Conservation (phyloP, 2,329 filamentous ascomycete species). For the Ceratocystis harringtonii region DNA sequence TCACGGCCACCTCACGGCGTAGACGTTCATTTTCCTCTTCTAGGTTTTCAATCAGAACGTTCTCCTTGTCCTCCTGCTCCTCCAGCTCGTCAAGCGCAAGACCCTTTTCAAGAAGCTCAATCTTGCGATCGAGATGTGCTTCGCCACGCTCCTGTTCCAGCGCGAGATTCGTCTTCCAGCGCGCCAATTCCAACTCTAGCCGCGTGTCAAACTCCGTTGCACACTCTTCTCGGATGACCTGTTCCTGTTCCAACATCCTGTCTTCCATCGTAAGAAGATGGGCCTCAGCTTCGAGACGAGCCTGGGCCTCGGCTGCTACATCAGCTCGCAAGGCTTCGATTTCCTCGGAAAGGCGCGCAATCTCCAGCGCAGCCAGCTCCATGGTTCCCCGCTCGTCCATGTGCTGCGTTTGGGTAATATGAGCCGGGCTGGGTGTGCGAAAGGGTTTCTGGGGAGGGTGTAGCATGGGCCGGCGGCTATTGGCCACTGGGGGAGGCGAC, state of each 20-base stretch:
- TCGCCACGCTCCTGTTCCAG: constrained; percentile 68
- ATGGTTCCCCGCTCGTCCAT: constrained; percentile 53
- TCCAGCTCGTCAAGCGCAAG: constrained; percentile 24
- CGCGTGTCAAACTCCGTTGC: constrained; percentile 70
- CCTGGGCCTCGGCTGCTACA: constrained; percentile 54
- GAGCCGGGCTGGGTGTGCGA: constrained; percentile 5
- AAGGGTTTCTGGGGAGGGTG: constrained; percentile 5
- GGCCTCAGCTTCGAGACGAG: constrained; percentile 56
- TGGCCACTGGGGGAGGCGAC: background rate
- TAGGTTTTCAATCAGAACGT: constrained; percentile 46
- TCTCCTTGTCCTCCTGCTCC: constrained; percentile 39
- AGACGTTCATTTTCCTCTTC: constrained; percentile 58
- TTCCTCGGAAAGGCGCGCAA: constrained; percentile 62
- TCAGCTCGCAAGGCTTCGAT: constrained; percentile 59
- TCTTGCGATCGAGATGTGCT: constrained; percentile 75
- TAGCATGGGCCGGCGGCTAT: constrained; percentile 7
- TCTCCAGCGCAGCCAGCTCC: constrained; percentile 67
- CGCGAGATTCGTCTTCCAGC: constrained; percentile 69
- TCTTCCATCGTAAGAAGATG: constrained; percentile 58
- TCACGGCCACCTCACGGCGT: constrained; percentile 45
- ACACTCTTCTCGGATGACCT: constrained; percentile 77
- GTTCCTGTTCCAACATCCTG: constrained; percentile 53
- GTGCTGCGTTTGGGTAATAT: constrained; percentile 21
- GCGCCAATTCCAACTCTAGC: constrained; percentile 56
- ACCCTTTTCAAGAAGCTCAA: constrained; percentile 46